A percentile compares a stretch with the other conserved stretches of the same genome.
Conservation (phyloP, 2,329 filamentous ascomycete species). For the Penicillium olsonii region DNA sequence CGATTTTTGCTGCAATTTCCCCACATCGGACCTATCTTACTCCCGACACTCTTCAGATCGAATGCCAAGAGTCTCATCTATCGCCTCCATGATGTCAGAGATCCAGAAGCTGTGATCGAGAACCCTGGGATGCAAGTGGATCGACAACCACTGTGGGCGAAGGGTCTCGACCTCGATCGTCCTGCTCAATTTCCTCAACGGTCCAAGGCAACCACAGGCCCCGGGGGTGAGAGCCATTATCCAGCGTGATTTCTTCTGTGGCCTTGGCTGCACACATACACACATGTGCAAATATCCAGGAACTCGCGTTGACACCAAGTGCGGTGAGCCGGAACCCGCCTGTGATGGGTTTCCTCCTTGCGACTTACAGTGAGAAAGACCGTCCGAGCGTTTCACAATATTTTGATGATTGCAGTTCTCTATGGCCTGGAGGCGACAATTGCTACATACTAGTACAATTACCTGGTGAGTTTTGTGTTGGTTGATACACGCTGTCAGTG, state of each 20-base stretch:
- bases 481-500: too few relatives aligned
- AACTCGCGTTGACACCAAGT: background rate
- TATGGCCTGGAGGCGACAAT: background rate
- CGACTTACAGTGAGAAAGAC: background rate
- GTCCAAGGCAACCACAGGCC: too few relatives aligned
- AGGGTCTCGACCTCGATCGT: background rate
- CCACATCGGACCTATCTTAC: background rate
- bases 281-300: too few relatives aligned
- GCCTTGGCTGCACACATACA: too few relatives aligned
- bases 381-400: slow-evolving; percentile 3
- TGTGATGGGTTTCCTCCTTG: slow-evolving; percentile 2
- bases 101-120: background rate
- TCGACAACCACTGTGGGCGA: background rate
- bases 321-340: background rate
- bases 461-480: background rate
- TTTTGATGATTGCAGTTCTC: background rate
- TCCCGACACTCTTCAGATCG: background rate
- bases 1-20: background rate
- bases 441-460: background rate
- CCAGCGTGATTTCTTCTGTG: too few relatives aligned
- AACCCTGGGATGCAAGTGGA: slow-evolving; percentile 5
- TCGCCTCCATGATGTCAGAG: slow-evolving; percentile 8
- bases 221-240: too few relatives aligned
- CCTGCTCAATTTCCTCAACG: background rate
- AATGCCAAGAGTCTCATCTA: background rate